Conservation (phyloP, 108 stramenopile species). For the Craspedostauros australis region DNA sequence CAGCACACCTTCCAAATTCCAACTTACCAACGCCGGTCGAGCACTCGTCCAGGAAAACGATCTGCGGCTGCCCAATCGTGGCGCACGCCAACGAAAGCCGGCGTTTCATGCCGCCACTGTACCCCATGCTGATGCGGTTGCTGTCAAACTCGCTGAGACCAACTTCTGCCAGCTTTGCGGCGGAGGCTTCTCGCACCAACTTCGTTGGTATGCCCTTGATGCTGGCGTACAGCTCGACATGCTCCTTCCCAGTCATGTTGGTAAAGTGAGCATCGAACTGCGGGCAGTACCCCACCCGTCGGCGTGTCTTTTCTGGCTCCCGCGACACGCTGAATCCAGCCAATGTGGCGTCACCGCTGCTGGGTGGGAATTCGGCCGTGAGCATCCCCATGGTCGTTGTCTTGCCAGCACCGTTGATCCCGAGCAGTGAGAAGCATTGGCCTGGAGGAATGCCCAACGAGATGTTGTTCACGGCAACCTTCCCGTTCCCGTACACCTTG, state of each 20-base stretch:
- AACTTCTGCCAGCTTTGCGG: constrained; percentile 72
- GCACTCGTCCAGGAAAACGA: constrained; percentile 81
- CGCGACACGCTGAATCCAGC: constrained; percentile 72
- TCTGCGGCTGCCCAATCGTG: constrained; percentile 77
- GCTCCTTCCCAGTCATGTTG: constrained; percentile 94
- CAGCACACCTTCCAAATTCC: too few relatives aligned
- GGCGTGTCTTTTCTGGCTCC: constrained; percentile 76
- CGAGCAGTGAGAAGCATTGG: constrained; percentile 86
- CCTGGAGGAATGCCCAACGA: constrained; percentile 88
- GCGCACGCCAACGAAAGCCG: constrained; percentile 79
- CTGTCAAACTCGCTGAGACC: constrained; percentile 70
- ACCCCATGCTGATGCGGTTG: constrained; percentile 50
- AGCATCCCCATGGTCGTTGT: constrained; percentile 89
- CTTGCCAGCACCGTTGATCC: constrained; percentile 76
- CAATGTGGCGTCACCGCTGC: constrained; percentile 84
- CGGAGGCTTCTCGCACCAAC: constrained; percentile 40
- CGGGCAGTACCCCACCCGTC: constrained; percentile 91
- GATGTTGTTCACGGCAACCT: constrained; percentile 85
- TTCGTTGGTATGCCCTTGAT: constrained; percentile 79
- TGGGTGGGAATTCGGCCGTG: constrained; percentile 92
- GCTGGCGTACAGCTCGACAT: constrained; percentile 91
- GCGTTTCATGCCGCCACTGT: constrained; percentile 89
- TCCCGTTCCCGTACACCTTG: constrained; percentile 81
- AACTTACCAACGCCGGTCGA: constrained; percentile 63
- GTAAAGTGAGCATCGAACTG: constrained; percentile 98